These are phyloP conservation scores for Citeromyces nyonsensis DNA, from an alignment of 805 yeast species.

Conservation along the genomic window DNA sequence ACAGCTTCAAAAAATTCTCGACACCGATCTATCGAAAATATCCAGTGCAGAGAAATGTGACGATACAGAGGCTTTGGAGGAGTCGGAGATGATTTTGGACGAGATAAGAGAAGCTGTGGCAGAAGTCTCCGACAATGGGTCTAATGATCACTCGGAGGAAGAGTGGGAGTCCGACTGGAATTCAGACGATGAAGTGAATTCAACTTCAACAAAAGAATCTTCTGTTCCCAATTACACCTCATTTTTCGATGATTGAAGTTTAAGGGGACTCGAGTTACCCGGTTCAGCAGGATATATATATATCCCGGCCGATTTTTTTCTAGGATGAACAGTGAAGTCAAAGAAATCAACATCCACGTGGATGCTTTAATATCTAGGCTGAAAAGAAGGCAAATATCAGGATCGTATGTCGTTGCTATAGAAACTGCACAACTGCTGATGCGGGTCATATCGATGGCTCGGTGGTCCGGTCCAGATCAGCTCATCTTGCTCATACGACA, in stretches of 20 bases:
- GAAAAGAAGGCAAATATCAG: constrained; percentile 73
- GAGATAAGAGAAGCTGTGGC: constrained; percentile 9
- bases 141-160: neutral
- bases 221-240: neutral
- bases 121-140: neutral
- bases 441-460: constrained; percentile 76
- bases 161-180: neutral
- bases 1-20: constrained; percentile 17
- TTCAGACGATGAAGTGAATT: neutral
- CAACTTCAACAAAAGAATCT: neutral
- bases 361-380: constrained; percentile 26
- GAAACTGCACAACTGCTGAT: constrained; percentile 78
- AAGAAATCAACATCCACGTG: constrained; percentile 9
- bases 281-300: neutral
- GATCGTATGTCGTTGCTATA: constrained; percentile 71
- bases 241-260: neutral
- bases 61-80: constrained; percentile 20
- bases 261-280: neutral
- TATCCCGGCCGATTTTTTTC: neutral
- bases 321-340: neutral
- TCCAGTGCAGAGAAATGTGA: constrained; percentile 16
- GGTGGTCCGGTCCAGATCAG: constrained; percentile 73
- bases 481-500: constrained; percentile 56
- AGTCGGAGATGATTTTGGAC: constrained; percentile 18
- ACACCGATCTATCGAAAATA: constrained; percentile 6